Percentiles rank a stretch among this genome's conserved stretches.
Evolutionary conservation across 768 basidiomycete genomes (phyloP).

Genomic region (Rhodotorula sphaerocarpa): DNA sequence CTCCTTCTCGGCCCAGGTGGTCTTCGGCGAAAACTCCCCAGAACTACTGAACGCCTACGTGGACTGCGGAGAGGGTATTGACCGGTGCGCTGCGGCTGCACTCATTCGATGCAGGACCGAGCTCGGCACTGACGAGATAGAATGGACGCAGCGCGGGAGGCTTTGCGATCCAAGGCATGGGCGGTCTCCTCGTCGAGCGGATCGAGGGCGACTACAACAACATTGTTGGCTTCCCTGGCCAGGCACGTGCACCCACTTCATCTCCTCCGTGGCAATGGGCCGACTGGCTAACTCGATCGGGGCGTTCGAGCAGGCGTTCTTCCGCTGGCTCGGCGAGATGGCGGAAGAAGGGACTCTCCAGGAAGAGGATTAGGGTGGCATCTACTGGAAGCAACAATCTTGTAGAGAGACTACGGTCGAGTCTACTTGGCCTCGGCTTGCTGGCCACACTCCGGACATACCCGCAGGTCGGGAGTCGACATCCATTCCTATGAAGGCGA

Average conservation of each 20-base stretch:
- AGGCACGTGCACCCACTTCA: conserved; percentile 40
- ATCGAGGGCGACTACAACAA: conserved; percentile 71
- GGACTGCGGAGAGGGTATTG: conserved; percentile 29
- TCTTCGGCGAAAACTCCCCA: conserved; percentile 29
- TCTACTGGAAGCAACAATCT: too few species aligned
- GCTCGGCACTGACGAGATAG: conserved; percentile 59
- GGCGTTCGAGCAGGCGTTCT: conserved; percentile 54
- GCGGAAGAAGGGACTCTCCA: conserved; percentile 56
- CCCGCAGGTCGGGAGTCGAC: conserved; percentile 55
- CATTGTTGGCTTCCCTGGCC: conserved; percentile 82
- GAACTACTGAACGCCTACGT: conserved; percentile 33
- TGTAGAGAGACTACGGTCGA: too few species aligned
- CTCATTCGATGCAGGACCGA: conserved; percentile 53
- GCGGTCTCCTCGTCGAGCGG: conserved; percentile 69
- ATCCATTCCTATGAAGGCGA: conserved; percentile 57
- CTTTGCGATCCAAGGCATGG: conserved; percentile 85
- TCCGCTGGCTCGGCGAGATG: conserved; percentile 61
- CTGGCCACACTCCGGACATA: conserved; percentile 62
- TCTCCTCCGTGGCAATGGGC: rapidly evolving
- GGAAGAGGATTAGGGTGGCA: conserved; percentile 25
- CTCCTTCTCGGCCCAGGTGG: conserved; percentile 10
- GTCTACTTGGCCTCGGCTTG: conserved; percentile 55
- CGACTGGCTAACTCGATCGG: background rate
- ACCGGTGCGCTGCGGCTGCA: conserved; percentile 8
- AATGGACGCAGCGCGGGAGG: conserved; percentile 63